These are phyloP conservation scores for Boeremia lycopersici DNA, from an alignment of 2,329 filamentous ascomycete species.

Conservation along the genomic window DNA sequence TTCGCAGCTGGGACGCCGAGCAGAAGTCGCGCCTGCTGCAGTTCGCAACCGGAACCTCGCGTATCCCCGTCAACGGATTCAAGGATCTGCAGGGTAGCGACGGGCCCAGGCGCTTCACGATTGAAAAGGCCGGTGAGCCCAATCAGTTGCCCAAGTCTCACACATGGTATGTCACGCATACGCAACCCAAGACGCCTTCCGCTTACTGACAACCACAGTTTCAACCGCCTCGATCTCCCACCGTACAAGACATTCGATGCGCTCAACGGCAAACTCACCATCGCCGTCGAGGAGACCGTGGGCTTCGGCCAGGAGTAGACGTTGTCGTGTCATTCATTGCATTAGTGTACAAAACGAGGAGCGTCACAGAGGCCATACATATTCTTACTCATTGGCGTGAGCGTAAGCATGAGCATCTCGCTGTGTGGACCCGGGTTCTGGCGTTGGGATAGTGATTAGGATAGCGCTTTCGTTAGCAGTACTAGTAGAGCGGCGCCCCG, in stretches of 20 bases:
- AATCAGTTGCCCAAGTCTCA: conserved; percentile 94
- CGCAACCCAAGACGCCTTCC: not conserved
- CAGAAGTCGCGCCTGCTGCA: conserved; percentile 96
- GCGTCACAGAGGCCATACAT: conserved; percentile 3
- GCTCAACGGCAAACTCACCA: conserved; percentile 87
- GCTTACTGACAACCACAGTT: conserved; percentile 60
- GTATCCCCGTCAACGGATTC: conserved; percentile 98
- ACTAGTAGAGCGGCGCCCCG: not conserved
- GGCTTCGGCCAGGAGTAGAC: conserved; percentile 92
- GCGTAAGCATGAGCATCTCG: conserved; percentile 2
- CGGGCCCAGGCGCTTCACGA: conserved; percentile 92
- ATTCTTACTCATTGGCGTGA: not conserved
- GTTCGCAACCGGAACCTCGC: conserved; percentile 95
- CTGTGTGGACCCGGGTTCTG: not conserved
- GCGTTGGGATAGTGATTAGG: conserved; percentile 4
- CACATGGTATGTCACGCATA: conserved; percentile 76
- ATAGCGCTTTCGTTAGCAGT: not conserved
- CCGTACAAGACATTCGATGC: conserved; percentile 88
- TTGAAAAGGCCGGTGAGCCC: conserved; percentile 94
- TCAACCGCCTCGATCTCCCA: conserved; percentile 95
- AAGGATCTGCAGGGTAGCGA: conserved; percentile 98
- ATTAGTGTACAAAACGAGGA: conserved; percentile 11
- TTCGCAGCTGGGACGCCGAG: conserved; percentile 95
- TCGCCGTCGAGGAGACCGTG: conserved; percentile 98
- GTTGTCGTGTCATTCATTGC: not conserved